phyloP scores from a whole-genome alignment of 2,329 filamentous ascomycete genomes.

The Akanthomyces uredinophilus region DNA sequence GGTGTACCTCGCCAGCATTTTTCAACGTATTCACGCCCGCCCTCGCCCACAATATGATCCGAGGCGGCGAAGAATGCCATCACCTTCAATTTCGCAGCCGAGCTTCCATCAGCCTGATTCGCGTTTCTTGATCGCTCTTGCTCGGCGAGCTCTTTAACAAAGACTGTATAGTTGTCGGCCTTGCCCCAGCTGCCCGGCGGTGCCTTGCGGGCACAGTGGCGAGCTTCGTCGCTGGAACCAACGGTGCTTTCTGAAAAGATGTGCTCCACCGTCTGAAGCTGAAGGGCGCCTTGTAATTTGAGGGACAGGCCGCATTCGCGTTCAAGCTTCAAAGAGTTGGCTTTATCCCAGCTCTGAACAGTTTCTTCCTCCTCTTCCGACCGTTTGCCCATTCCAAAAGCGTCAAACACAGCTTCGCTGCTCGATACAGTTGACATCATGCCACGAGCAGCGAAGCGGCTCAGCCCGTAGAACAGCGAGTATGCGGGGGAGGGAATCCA shows the following conservation, averaged over 20 bases:
- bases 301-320: conserved; percentile 3
- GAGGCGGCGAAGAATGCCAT: conserved; percentile 9
- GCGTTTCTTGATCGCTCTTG: not conserved
- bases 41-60: conserved; percentile 11
- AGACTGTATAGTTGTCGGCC: conserved; percentile 7
- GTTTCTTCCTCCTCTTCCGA: conserved; percentile 4
- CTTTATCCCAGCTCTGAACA: not conserved
- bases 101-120: not conserved
- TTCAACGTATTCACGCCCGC: conserved; percentile 8
- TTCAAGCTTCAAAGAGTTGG: not conserved
- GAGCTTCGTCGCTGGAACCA: conserved; percentile 11
- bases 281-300: conserved; percentile 3
- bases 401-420: conserved; percentile 8
- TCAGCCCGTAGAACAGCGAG: conserved; percentile 5
- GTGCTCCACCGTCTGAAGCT: conserved; percentile 8
- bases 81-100: conserved; percentile 1
- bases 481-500: conserved; percentile 6
- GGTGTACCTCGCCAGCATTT: conserved; percentile 7
- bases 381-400: not conserved
- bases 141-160: conserved; percentile 1
- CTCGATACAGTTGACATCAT: conserved; percentile 12
- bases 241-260: conserved; percentile 10
- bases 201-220: conserved; percentile 9
- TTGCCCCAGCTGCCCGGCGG: conserved; percentile 11
- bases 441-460: conserved; percentile 9